phyloP scores from a whole-genome alignment of 169 alveolate genomes.

The Sarcocystis neurona region DNA sequence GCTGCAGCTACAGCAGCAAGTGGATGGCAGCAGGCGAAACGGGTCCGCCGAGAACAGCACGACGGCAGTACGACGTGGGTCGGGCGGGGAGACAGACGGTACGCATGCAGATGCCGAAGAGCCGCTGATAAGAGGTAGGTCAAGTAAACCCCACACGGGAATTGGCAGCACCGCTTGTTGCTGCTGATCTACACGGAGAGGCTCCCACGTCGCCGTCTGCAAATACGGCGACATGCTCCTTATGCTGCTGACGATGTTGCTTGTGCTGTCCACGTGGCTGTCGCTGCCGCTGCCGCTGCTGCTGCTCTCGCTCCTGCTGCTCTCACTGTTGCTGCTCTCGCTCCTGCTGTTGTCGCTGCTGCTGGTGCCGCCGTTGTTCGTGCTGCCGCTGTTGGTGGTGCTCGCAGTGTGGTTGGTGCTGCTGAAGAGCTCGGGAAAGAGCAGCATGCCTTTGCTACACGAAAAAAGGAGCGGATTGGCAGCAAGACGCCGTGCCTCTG shows the following conservation, averaged over 20 bases:
- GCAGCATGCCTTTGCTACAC: constrained; percentile 13
- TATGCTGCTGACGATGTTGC: too few species aligned
- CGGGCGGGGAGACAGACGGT: not conserved
- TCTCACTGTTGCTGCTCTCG: not conserved
- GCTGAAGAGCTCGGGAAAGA: constrained; percentile 25
- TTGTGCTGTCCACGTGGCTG: too few species aligned
- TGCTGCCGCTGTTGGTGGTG: constrained; percentile 49
- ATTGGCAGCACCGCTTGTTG: constrained; percentile 52
- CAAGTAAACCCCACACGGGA: constrained; percentile 54
- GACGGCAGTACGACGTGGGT: not conserved
- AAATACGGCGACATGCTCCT: too few species aligned
- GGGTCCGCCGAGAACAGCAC: not conserved
- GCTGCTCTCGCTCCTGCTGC: constrained; percentile 34
- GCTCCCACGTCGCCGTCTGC: too few species aligned
- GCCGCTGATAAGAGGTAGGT: constrained; percentile 10
- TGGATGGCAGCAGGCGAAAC: not conserved
- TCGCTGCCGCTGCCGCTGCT: constrained; percentile 7
- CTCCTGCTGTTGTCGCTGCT: constrained; percentile 5
- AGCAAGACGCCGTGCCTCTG: not conserved
- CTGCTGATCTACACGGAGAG: too few species aligned
- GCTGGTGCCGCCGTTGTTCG: not conserved
- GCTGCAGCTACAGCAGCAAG: too few species aligned
- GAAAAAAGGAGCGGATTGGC: not conserved
- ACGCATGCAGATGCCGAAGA: not conserved
- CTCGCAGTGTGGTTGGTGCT: not conserved